Evolutionary conservation across 768 basidiomycete genomes (phyloP).

Genomic region (Exidia glandulosa): DNA sequence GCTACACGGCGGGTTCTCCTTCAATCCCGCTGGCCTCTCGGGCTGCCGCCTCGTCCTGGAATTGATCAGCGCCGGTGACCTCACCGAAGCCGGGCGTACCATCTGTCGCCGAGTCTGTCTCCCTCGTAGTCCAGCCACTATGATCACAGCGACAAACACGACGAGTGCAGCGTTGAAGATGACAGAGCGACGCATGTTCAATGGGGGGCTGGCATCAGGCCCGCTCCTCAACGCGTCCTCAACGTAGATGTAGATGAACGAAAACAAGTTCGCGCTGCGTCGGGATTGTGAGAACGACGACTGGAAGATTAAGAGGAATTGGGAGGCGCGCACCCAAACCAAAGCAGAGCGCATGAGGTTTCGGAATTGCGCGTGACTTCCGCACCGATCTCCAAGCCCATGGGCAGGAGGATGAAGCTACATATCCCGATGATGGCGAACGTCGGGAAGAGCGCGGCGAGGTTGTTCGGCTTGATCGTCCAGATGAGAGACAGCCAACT

Average conservation of each 20-base stretch:
- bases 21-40: too few species aligned
- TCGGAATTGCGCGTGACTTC: slow-evolving; percentile 75
- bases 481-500: slow-evolving; percentile 72
- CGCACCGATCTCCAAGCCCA: slow-evolving; percentile 65
- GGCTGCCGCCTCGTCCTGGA: too few species aligned
- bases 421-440: slow-evolving; percentile 57
- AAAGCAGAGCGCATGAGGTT: slow-evolving; percentile 62
- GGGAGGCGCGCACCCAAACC: slow-evolving; percentile 49
- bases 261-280: slow-evolving; percentile 48
- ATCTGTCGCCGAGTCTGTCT: neutral
- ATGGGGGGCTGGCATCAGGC: slow-evolving; percentile 49
- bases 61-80: too few species aligned
- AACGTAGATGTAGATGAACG: slow-evolving; percentile 16
- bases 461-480: slow-evolving; percentile 54
- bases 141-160: slow-evolving; percentile 23
- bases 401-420: slow-evolving; percentile 60
- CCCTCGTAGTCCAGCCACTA: slow-evolving; percentile 27
- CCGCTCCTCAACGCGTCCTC: slow-evolving; percentile 59
- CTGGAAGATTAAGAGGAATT: neutral
- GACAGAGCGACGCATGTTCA: slow-evolving; percentile 58
- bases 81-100: neutral
- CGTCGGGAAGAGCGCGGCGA: slow-evolving; percentile 48
- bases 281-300: slow-evolving; percentile 1
- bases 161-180: slow-evolving; percentile 55
- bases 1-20: too few species aligned